Conservation (phyloP, 441 rosid species). For the Mallotus japonicus region DNA sequence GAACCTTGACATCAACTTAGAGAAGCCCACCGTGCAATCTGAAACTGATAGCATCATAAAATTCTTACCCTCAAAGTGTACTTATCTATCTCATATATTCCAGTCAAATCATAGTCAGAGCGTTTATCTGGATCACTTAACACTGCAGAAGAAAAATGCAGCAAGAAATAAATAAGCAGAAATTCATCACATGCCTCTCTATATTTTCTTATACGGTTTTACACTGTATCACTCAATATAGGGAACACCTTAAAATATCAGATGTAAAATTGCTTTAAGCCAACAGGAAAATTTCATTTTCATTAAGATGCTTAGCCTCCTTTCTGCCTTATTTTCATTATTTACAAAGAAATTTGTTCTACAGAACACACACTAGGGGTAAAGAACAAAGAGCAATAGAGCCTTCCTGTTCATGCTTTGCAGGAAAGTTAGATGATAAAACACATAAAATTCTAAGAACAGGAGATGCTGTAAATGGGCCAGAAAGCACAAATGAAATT, state of each 20-base stretch:
- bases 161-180: slow-evolving; percentile 13
- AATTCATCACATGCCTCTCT: neutral
- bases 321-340: neutral
- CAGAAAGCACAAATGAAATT: neutral
- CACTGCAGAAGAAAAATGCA: slow-evolving; percentile 41
- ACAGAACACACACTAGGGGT: neutral
- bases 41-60: slow-evolving; percentile 9
- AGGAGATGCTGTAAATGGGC: neutral
- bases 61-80: slow-evolving; percentile 66
- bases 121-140: slow-evolving; percentile 68
- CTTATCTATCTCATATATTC: slow-evolving; percentile 70
- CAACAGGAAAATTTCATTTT: neutral
- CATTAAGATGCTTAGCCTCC: neutral
- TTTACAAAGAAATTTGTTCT: neutral
- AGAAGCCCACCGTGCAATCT: slow-evolving; percentile 2
- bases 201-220: neutral
- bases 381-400: neutral
- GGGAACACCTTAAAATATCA: neutral
- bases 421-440: neutral
- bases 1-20: slow-evolving; percentile 5
- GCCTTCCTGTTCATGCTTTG: neutral
- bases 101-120: slow-evolving; percentile 68
- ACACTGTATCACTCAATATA: neutral
- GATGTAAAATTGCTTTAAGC: neutral
- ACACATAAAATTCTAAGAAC: neutral